Base-by-base conservation (phyloP, 2,329 filamentous ascomycete species). In the Lachnellula occidentalis region DNA sequence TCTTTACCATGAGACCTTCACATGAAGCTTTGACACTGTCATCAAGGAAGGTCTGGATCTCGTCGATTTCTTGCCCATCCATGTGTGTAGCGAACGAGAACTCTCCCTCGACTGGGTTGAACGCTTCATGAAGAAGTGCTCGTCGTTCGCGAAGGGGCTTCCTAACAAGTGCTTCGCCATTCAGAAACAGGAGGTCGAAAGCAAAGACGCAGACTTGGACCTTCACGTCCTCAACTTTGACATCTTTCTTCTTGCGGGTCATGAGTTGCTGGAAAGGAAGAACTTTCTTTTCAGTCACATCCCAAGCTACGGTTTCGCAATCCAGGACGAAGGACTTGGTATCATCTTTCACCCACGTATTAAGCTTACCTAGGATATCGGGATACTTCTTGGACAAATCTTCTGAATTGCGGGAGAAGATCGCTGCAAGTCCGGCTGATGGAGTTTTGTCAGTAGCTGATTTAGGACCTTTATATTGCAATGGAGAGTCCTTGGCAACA, bases 1-100 rank as follows among this genome's bases (percentile, higher is more conserved):
- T 99, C 77, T 99, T 99, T 14, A 99, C 94, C 94, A 99, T 99
- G 51, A 99, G 77, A 11, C 94, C 94, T 75, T 99, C 94, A 68
- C 94, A 99, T 0, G 90, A 95, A 2, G 92, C 90, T 71, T 96
- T 96, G 60, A 99, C 88, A 65, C 89, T 94, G 56, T 97, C 92
- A 66, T 99, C 94, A 2, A 99, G 79, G 65, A 99, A 88, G 1
- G 78, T 80, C 68, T 97, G 92, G 52, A 99, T 99, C 66, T 95
- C 90, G 51, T 97, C 92, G 3, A 99, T 78, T 62, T 96, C 90
- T 65, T 86, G 88, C 11, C 89, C 89, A 67, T 99, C 80, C 75
- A 91, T 94, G 64, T 81, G 86, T 34, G 90, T 91, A 9, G 94
- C 94, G 62, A 96, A 94, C 0, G 87, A 78, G 64, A 99, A 96